These are phyloP conservation scores for Chlorella variabilis DNA, from an alignment of 163 green algal genomes.

Conservation along the genomic window DNA sequence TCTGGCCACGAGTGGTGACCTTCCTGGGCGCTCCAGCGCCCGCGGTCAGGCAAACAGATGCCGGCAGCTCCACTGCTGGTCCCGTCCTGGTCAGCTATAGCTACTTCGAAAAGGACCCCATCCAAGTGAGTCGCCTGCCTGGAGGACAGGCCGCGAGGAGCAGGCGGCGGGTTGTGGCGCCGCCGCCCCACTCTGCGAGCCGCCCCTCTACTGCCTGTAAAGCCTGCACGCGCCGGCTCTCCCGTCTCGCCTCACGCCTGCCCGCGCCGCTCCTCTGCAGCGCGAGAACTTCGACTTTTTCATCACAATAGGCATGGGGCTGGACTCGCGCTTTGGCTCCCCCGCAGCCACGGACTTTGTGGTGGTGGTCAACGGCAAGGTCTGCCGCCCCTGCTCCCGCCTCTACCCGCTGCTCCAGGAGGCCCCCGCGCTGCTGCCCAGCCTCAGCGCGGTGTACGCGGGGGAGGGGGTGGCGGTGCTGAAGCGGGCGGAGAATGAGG, in stretches of 20 bases:
- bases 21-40: background rate
- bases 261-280: slow-evolving; percentile 42
- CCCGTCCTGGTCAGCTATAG: slow-evolving; percentile 72
- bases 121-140: slow-evolving; percentile 55
- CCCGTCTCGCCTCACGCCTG: background rate
- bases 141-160: background rate
- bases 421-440: slow-evolving; percentile 19
- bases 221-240: too few relatives aligned
- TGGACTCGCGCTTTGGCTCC: slow-evolving; percentile 33
- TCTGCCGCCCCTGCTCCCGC: slow-evolving; percentile 55
- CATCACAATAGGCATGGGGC: slow-evolving; percentile 62
- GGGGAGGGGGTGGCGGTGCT: slow-evolving; percentile 55
- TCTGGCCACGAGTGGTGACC: slow-evolving; percentile 6
- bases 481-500: slow-evolving; percentile 73
- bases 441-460: slow-evolving; percentile 18
- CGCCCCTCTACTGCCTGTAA: too few relatives aligned
- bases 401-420: slow-evolving; percentile 34
- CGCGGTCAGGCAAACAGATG: background rate
- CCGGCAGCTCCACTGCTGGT: background rate
- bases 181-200: background rate
- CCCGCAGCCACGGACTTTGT: slow-evolving; percentile 54
- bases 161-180: too few relatives aligned
- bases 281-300: slow-evolving; percentile 78
- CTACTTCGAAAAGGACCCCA: slow-evolving; percentile 79
- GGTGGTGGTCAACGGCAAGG: slow-evolving; percentile 57